Evolutionary conservation across 2,329 filamentous ascomycete genomes (phyloP), one percentile per base, ranked within the genome.

Genomic region (Fusarium pseudonygamai): DNA sequence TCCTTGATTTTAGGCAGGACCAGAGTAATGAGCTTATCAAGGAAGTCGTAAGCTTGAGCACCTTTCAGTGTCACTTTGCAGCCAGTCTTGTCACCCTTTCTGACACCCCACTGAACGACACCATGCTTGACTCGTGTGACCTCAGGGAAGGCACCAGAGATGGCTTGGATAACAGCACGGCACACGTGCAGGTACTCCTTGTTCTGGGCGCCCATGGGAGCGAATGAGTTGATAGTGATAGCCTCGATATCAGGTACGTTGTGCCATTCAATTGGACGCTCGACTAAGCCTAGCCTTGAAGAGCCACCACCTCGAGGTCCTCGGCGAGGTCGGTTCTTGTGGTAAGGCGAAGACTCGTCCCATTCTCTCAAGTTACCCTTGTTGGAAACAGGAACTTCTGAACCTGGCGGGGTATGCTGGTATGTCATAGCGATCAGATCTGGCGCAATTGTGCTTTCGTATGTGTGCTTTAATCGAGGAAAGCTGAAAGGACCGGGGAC

Each of bases 1-100:
- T 99, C 96, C 87, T 98, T 99, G 83, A 99, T 97, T 79, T 92
- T 93, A 43, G 96, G 96, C 80, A 98, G 88, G 11, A 99, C 95
- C 14, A 98, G 86, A 80, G 97, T 94, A 62, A 98, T 87, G 75
- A 95, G 86, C 85, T 97, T 97, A 79, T 96, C 93, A 49, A 99
- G 80, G 82, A 99, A 98, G 81, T 98, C 92, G 72, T 94, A 93
- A 78, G 97, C 96, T 67, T 92, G 89, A 80, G 96, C 92, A 36
- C 94, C 94, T 63, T 87, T 86, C 71, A 99, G 84, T 32, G 93
- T 92, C 56, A 90, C 91, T 79, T 96, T 98, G 75, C 93, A 90
- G 67, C 93, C 90, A 34, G 94, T 87, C 73, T 91, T 88, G 80
- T 92, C 91, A 50, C 93, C 93, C 77, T 90, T 88, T 69, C 89